Base-by-base conservation (phyloP, 192 early-diverging fungal species). In the Coemansia sp. region DNA sequence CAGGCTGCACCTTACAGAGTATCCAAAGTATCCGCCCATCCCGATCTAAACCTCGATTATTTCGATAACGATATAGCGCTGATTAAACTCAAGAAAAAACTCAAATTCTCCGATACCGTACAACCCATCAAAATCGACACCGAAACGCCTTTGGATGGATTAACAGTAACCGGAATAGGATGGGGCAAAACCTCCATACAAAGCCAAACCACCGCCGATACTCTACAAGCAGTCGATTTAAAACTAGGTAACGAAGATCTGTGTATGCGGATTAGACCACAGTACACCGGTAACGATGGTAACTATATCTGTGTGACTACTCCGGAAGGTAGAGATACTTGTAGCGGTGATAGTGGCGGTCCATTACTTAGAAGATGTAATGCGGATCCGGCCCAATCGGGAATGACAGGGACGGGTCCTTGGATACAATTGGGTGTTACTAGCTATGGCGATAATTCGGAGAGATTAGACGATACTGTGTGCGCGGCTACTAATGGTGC, bases 21-120 rank as follows among this genome's bases (percentile, higher is more conserved):
- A 3, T 68, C 67, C 20, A 61, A 80, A 11, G 78, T 84, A 15
- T 51, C 72, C 55, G 70, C 67, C 11, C 76, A 84, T 41, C 74
- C 73, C 1, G 63, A 70, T 12, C 35, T 84, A 9, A 75, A 84
- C 56, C 68, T 80, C 6, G 74, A 79, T 43, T 76, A 79, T 51
- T 74, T 83, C 51, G 77, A 78, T 64, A 80, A 86, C 73, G 85
- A 86, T 48, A 72, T 86, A 37, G 85, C 81, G 52, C 59, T 86
- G 51, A 45, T 86, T 15, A 83, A 83, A 48, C 77, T 86, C 32
- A 66, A 73, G 28, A 72, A 65, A 22, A 76, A 76, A 54, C 55
- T 86, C 0, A 68, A 59, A 2, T 80, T 71, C 53, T 66, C 38
- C 41, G 35, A 3, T 8, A 15, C 55, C 17, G 74, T 83, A 14